Evolutionary conservation across 164 flowering plant genomes (phyloP), one percentile per base, ranked within the genome.

Genomic region (Akebia trifoliata): DNA sequence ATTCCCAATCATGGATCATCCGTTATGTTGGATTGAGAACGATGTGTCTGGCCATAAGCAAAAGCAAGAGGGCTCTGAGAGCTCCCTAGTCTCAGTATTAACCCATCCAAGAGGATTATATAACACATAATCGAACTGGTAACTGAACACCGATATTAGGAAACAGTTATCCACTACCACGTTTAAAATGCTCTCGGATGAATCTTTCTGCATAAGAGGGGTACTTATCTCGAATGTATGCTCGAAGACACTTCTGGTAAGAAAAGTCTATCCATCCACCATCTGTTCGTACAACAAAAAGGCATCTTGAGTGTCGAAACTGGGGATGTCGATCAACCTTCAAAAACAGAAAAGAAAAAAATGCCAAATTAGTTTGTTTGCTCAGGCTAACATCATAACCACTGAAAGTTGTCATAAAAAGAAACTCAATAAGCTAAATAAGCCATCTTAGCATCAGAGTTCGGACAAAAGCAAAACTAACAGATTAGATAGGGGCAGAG

Each of bases 241-340:
- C 80, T 53, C 85, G 79, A 31, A 92, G 72, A 63, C 95, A 88
- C 69, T 88, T 92, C 71, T 85, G 92, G 67, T 86, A 92, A 38
- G 96, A 92, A 72, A 88, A 91, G 67, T 88, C 98, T 51, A 82
- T 80, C 93, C 86, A 85, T 65, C 70, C 82, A 56, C 97, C 93
- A 61, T 87, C 90, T 1, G 80, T 81, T 65, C 90, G 75, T 10
- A 87, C 83, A 22, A 87, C 90, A 71, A 91, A 87, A 62, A 91
- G 70, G 72, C 98, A 88, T 62, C 96, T 86, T 56, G 96, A 78
- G 18, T 64, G 29, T 59, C 59, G 72, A 61, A 85, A 88, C 58
- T 81, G 83, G 2, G 95, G 95, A 69, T 92, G 98, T 20, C 86
- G 77, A 71, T 88, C 96, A 65, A 88, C 98, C 96, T 88, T 62